Evolutionary conservation across 768 basidiomycete genomes (phyloP), one percentile per base, ranked within the genome.

Genomic region (Pisolithus microcarpus): DNA sequence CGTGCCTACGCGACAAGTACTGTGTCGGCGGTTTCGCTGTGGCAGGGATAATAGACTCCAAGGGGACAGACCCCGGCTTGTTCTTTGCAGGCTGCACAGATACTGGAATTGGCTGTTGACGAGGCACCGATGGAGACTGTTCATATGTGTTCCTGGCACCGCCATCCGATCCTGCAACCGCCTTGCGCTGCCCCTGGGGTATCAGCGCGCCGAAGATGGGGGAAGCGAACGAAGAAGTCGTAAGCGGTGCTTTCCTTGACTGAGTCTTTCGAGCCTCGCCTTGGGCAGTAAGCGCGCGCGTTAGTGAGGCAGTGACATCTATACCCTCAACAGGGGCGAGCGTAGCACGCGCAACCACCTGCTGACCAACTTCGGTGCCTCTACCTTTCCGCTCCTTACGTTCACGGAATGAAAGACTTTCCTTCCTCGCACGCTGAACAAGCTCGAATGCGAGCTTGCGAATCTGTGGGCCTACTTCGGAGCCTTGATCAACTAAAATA

Each of bases 31-130:
- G 91, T 61, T 88, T 89, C 16, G 86, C 75, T 9, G 71, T 81
- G 1, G 78, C 84, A 0, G 91, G 88, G 39, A 92, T 87, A 54
- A 93, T 92, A 10, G 84, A 85, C 60, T 91, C 87, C 9, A 90
- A 71, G 5, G 87, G 84, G 8, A 88, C 87, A 4, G 66, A 75
- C 34, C 61, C 67, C 7, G 60, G 72, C 56, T 66, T 70, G 24
- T 48, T 71, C 7, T 60, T 52, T 10, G 56, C 53, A 5, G 63
- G 56, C 26, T 68, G 58, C 1, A 66, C 51, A 18, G 56, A 28
- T 4, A 47, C 48, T 1, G 56, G 24, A 19, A 34, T 59, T 16
- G 56, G 26, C 11, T 43, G 43, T 21, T 43, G 39, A 7, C 53
- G 43, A 16, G 30, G 21, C 4, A 48, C 37, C 5, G 46, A 44